Percentiles rank a stretch among this genome's conserved stretches.
phyloP scores from a whole-genome alignment of 495 filamentous ascomycete species.

The Bacidia gigantensis region DNA sequence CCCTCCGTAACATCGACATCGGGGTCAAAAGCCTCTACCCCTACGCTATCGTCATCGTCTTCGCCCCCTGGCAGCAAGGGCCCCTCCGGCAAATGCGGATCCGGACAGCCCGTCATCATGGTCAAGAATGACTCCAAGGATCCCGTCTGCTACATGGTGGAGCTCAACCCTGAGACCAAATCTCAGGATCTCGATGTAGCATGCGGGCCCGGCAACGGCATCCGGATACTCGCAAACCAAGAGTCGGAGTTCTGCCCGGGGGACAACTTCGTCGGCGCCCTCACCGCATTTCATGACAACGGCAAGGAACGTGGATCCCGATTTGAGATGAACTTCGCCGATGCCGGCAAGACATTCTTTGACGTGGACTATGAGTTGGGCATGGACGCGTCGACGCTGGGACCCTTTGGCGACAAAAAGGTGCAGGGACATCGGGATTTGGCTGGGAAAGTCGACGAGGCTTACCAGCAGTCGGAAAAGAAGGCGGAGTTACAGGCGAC shows the following conservation, averaged over 20 bases:
- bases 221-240: neutral
- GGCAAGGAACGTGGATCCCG: conserved; percentile 2
- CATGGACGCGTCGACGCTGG: conserved; percentile 7
- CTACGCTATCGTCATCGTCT: neutral
- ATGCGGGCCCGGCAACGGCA: conserved; percentile 6
- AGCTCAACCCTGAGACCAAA: conserved; percentile 2
- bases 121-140: conserved; percentile 6
- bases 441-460: neutral
- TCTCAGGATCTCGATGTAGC: neutral
- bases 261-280: conserved; percentile 7
- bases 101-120: neutral
- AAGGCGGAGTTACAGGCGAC: neutral
- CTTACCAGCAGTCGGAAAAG: conserved; percentile 3
- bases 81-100: neutral
- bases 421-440: neutral
- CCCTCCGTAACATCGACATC: conserved; percentile 15
- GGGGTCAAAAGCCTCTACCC: too few species aligned
- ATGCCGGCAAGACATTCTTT: conserved; percentile 2
- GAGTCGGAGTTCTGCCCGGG: conserved; percentile 3
- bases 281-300: conserved; percentile 4
- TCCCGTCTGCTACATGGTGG: conserved; percentile 12
- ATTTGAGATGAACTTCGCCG: conserved; percentile 5
- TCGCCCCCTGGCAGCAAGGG: neutral
- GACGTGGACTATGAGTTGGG: conserved; percentile 14
- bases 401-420: neutral